Percentiles rank a stretch among this genome's conserved stretches.
These are phyloP conservation scores for Lactarius sp. DNA, from an alignment of 768 basidiomycete species.

Conservation along the genomic window DNA sequence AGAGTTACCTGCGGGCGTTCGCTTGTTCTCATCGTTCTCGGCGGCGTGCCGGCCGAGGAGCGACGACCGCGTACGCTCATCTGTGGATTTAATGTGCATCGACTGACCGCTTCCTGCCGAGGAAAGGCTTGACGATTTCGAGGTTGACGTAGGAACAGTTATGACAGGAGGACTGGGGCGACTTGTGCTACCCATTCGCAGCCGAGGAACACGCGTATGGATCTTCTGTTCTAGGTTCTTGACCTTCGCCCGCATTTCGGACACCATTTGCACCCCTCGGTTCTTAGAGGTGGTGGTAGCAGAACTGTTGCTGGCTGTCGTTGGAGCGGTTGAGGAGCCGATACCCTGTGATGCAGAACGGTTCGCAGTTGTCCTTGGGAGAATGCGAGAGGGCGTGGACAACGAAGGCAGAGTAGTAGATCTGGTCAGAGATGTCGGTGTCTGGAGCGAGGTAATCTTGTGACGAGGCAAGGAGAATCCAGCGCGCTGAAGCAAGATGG, in stretches of 20 bases:
- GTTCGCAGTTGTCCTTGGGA: conserved; percentile 42
- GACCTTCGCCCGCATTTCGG: conserved; percentile 84
- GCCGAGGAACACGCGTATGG: conserved; percentile 77
- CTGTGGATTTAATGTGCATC: conserved; percentile 30
- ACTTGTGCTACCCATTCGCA: conserved; percentile 76
- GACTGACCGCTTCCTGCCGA: conserved; percentile 15
- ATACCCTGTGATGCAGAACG: conserved; percentile 29
- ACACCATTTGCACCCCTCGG: conserved; percentile 88
- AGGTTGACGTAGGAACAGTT: conserved; percentile 25
- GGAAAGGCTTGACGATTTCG: conserved; percentile 18
- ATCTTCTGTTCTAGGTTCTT: conserved; percentile 81
- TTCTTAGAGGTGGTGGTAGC: conserved; percentile 54
- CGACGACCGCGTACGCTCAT: conserved; percentile 30
- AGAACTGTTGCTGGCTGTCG: conserved; percentile 30
- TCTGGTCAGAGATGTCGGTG: conserved; percentile 47
- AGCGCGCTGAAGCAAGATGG: conserved; percentile 47
- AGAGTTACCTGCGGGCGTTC: conserved; percentile 51
- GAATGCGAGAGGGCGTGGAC: conserved; percentile 39
- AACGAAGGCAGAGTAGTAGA: conserved; percentile 51
- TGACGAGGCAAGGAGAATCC: conserved; percentile 41
- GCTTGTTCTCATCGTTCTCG: conserved; percentile 36
- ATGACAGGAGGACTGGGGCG: conserved; percentile 37
- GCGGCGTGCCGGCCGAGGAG: conserved; percentile 28
- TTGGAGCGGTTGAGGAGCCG: conserved; percentile 34
- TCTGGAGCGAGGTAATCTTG: conserved; percentile 37